Evolutionary conservation across 345 rosid genomes (phyloP), one percentile per base, ranked within the genome.

Genomic region (Mallotus nudiflorus): DNA sequence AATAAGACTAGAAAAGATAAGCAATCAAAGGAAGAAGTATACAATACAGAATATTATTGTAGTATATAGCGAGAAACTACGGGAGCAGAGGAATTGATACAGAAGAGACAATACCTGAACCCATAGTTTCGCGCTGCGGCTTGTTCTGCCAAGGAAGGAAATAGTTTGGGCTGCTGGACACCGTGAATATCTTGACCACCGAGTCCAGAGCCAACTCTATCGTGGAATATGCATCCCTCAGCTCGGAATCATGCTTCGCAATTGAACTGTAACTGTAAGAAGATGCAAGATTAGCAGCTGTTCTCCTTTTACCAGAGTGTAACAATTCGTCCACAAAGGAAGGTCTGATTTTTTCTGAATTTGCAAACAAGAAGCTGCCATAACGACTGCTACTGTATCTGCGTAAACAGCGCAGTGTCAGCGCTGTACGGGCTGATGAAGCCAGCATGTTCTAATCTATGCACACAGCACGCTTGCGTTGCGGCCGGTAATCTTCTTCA

Each of bases 71-170:
- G 37, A n/a, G 37, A 33, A 33, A 33, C 4, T 33, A 33, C 4
- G 37, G 4, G 52, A 13, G 1, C 15, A 13, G 19, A 14, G 19
- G 19, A 48, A 19, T 48, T 4, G 15, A 13, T 10, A 10, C 13
- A 12, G 24, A 18, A 39, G 31, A 45, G 18, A 15, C 58, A 39
- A 22, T 71, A 85, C 97, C 95, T 11, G 97, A 89, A 71, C 97
- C 94, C 75, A 75, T 83, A 19, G 88, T 77, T 82, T 93, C 93
- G 28, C 92, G 84, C 75, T 85, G 96, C 18, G 89, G 84, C 75
- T 93, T 82, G 64, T 87, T 87, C 79, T 89, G 95, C 95, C 95
- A 91, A 0, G 95, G 95, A 58, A 85, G 88, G 39, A 80, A 69
- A 72, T 85, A 80, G 75, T 77, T 85, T 57, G 90, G 89, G 70